phyloP scores from a whole-genome alignment of 164 flowering plant genomes.

The Berberis vulgaris region DNA sequence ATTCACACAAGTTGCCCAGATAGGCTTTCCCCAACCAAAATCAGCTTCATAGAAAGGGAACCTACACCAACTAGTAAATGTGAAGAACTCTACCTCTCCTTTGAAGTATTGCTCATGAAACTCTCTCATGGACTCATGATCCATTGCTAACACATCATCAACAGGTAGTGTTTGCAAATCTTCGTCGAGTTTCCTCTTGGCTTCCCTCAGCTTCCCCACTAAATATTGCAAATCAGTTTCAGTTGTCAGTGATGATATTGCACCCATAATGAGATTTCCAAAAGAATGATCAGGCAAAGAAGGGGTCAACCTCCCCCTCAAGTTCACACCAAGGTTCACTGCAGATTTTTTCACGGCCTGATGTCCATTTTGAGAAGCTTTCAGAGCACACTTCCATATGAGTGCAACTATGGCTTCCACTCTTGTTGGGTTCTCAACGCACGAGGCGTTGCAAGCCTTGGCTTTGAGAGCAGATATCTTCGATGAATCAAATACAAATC shows the following conservation, averaged over 20 bases:
- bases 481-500: slow-evolving; percentile 33
- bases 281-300: background rate
- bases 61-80: slow-evolving; percentile 6
- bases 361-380: background rate
- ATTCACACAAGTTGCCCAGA: background rate
- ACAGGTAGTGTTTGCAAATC: background rate
- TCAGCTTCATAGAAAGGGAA: slow-evolving; percentile 9
- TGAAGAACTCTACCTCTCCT: background rate
- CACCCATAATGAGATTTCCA: slow-evolving; percentile 1
- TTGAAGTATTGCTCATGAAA: background rate
- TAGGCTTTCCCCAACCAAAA: slow-evolving; percentile 8
- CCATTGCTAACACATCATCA: background rate
- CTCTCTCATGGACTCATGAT: background rate
- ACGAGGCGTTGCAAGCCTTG: slow-evolving; percentile 3
- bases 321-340: background rate
- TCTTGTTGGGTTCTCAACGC: slow-evolving; percentile 23
- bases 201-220: background rate
- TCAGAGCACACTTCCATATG: slow-evolving; percentile 5
- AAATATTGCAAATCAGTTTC: background rate
- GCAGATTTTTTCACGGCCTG: background rate
- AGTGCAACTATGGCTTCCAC: slow-evolving; percentile 23
- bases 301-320: slow-evolving; percentile 8
- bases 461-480: slow-evolving; percentile 26
- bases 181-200: background rate
- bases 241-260: background rate